These are phyloP conservation scores for Lentinula guzmanii DNA, from an alignment of 768 basidiomycete species.

Conservation along the genomic window DNA sequence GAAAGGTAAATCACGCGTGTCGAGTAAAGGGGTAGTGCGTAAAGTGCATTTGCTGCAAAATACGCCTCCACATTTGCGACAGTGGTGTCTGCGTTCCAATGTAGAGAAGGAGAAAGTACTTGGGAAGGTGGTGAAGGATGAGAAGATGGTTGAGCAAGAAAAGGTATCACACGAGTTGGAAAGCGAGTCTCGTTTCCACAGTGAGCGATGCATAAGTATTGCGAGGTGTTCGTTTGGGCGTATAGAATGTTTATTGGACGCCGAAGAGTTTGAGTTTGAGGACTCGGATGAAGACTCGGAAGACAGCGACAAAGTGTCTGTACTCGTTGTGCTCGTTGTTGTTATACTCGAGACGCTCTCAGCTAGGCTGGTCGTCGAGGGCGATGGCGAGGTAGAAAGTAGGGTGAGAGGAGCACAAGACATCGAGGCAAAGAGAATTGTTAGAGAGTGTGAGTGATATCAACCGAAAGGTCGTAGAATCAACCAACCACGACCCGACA, in stretches of 20 bases:
- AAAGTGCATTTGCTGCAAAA: conserved; percentile 63
- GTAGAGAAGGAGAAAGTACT: conserved; percentile 42
- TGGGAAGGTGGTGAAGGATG: not conserved
- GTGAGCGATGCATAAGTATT: conserved; percentile 57
- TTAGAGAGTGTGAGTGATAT: not conserved
- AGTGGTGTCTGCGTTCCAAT: conserved; percentile 76
- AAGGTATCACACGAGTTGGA: not conserved
- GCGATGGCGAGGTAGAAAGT: not conserved
- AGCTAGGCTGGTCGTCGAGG: not conserved
- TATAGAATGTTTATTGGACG: not conserved
- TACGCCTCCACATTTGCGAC: conserved; percentile 79
- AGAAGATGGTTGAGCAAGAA: not conserved
- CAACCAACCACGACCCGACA: not conserved
- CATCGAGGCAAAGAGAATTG: not conserved
- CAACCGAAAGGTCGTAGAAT: not conserved
- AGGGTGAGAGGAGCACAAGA: not conserved
- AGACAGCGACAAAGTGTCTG: not conserved
- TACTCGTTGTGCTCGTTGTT: not conserved
- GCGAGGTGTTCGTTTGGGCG: conserved; percentile 71
- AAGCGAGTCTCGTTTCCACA: conserved; percentile 51
- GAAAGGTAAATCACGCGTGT: conserved; percentile 66
- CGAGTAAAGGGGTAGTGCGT: conserved; percentile 58
- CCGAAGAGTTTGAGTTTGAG: not conserved
- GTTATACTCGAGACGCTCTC: not conserved
- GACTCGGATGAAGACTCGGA: not conserved